Base-by-base conservation (phyloP, 1,284 basidiomycete species). In the Austroboletus niveus region DNA sequence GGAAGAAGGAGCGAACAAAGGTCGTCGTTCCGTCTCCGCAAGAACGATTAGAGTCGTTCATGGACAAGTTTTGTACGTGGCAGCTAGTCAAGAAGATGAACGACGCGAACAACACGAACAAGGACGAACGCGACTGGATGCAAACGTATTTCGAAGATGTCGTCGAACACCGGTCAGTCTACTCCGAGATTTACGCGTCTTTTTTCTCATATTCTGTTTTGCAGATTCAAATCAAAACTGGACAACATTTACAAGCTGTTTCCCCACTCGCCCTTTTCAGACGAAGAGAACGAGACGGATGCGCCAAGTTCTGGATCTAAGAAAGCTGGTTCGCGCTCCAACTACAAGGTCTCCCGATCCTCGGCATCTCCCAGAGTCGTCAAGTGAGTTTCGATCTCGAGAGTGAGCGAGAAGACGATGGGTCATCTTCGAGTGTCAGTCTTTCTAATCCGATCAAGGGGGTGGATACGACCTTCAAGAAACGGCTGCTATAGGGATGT, bases 131-230 rank as follows among this genome's bases (percentile, higher is more conserved):
- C 3, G 87, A 90, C 60, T 89, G 87, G 87, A 84, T 82, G 70
- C 87, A 89, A 61, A 53, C 61, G 1, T 89, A 88, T 60, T 85
- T 75, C 55, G 79, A 84, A 60, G 77, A 82, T 35, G 60, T 85
- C 42, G 79, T 89, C 14, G 82, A 86, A 59, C 74, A 72, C 36
- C 70, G 76, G 87, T 89, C 60, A 56, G 81, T 73, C 8, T 31
- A 15, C 40, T 29, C 38, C n/a, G 9, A 36, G 39, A 22, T 40
- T 8, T 53, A 31, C 39, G 1, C 2, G 6, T 24, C 5, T 24
- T 24, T 24, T 24, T 24, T 24, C 22, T 24, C 5, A 3, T 2
- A 2, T 15, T 41, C 6, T 31, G 7, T 29, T 42, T 17, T 35
- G 9, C 38, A 89, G 87, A 49, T 90, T 89, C 69, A 77, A 75